A percentile compares a stretch with the other conserved stretches of the same genome.
These are phyloP conservation scores for Breviolum minutum DNA, from an alignment of 73 alveolate species.

Conservation along the genomic window DNA sequence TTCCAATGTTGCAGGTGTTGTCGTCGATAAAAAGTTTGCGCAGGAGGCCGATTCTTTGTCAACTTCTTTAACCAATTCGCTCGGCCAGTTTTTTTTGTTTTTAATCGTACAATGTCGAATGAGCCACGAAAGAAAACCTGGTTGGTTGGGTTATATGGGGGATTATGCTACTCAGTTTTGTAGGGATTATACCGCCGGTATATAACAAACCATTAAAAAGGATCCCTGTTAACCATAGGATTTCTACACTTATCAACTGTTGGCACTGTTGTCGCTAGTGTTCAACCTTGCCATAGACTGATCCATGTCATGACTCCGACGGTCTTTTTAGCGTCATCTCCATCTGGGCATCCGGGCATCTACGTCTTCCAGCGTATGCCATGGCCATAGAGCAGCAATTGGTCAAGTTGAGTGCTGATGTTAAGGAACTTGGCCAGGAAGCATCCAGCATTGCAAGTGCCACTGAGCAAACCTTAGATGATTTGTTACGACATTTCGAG, in stretches of 20 bases:
- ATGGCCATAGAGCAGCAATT: background rate
- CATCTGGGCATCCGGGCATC: background rate
- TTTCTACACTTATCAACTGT: background rate
- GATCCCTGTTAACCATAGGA: no score
- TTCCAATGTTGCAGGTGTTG: conserved; percentile 14
- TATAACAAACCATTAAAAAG: no score
- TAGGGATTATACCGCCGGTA: no score
- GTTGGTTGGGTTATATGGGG: no score
- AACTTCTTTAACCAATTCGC: no score
- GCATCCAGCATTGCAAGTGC: conserved; percentile 29
- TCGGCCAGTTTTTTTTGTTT: no score
- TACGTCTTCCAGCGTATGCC: background rate
- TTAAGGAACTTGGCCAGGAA: background rate
- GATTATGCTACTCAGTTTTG: no score
- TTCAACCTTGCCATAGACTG: background rate
- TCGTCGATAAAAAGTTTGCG: conserved; percentile 60
- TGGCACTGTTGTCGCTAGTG: background rate
- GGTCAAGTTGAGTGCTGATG: background rate
- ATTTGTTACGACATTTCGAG: conserved; percentile 38
- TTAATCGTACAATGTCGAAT: no score
- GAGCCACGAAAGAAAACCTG: no score
- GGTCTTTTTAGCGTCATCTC: background rate
- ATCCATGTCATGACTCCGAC: background rate
- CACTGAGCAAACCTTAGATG: conserved; percentile 50
- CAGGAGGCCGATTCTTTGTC: conserved; percentile 36